Base-by-base conservation (phyloP, 2,329 filamentous ascomycete genomes). In the Ciborinia camelliae region DNA sequence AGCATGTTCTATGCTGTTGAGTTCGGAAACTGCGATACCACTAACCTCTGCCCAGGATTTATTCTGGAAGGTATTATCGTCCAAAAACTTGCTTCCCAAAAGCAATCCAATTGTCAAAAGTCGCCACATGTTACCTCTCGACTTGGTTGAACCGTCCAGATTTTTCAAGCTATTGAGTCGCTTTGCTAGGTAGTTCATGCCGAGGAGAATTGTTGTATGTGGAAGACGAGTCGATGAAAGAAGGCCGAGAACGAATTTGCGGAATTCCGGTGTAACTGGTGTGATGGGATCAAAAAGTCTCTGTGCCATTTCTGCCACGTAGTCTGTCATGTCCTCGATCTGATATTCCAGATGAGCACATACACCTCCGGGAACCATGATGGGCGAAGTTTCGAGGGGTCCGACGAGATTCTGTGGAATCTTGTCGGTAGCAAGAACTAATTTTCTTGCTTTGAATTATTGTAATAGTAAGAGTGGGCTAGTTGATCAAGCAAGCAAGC, bases 41-140 rank as follows among this genome's bases (percentile, higher is more conserved):
- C 87, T 91, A 61, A 91, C 88, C 74, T 91, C 89, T 12, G 88
- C 86, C 88, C 88, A 91, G 3, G 88, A 91, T 67, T 87, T 84
- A 77, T 91, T 91, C 79, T 90, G 88, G 79, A 91, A 91, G 41
- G 88, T 91, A 76, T 91, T 91, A 78, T 91, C 88, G 71, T 91
- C 88, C 68, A 91, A 77, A 75, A 91, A 91, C 77, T 91, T 91
- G 81, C 87, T 90, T 65, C 88, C 88, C 60, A 91, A 80, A 61
- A 91, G 80, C 57, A 91, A 79, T 47, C 85, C 83, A 59, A 89
- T 86, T 30, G 87, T 90, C 68, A 90, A 81, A 77, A 90, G 84
- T 63, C 86, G 84, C 76, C 89, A 90, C 62, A 90, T 80, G 72
- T 87, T 83, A 70, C 84, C 81, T 35, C 75, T 80, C 64, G 78